Conservation (phyloP, 2,329 filamentous ascomycete species). For the Fusarium sp. region DNA sequence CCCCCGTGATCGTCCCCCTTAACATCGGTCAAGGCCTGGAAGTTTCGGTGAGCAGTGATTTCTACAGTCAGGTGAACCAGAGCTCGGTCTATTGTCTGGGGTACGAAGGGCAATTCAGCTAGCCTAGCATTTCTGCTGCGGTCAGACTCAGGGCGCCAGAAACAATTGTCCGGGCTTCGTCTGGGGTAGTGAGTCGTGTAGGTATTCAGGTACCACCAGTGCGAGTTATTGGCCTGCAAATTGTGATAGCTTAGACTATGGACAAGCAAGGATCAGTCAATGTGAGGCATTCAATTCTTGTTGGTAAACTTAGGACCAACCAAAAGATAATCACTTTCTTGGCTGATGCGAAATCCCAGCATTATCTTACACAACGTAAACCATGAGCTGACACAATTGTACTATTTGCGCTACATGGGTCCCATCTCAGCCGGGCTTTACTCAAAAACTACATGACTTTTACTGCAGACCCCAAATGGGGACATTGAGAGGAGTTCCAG, state of each 20-base stretch:
- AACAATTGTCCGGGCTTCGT: slow-evolving; percentile 34
- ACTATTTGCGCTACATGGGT: slow-evolving; percentile 12
- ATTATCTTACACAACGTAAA: slow-evolving; percentile 45
- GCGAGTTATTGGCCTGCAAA: slow-evolving; percentile 21
- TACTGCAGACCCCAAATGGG: slow-evolving; percentile 20
- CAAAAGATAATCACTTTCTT: slow-evolving; percentile 34
- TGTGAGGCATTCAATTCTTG: slow-evolving; percentile 22
- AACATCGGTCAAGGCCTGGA: slow-evolving; percentile 45
- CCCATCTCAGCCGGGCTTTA: slow-evolving; percentile 18
- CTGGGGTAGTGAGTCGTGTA: slow-evolving; percentile 44
- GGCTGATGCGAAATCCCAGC: slow-evolving; percentile 41
- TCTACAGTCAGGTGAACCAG: slow-evolving; percentile 45
- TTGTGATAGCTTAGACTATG: slow-evolving; percentile 20
- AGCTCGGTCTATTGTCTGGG: slow-evolving; percentile 28
- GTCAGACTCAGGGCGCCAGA: slow-evolving; percentile 24
- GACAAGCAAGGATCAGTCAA: slow-evolving; percentile 21
- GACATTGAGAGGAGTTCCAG: slow-evolving; percentile 14
- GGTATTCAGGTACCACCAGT: slow-evolving; percentile 24
- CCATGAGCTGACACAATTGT: slow-evolving; percentile 44
- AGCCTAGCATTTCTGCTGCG: slow-evolving; percentile 32
- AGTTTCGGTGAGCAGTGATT: slow-evolving; percentile 46
- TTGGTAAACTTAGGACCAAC: slow-evolving; percentile 28
- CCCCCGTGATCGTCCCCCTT: slow-evolving; percentile 44
- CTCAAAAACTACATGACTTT: slow-evolving; percentile 41
- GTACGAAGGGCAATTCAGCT: slow-evolving; percentile 32